Evolutionary conservation across 441 rosid species (phyloP).

Genomic region (Bruguiera hainesii): DNA sequence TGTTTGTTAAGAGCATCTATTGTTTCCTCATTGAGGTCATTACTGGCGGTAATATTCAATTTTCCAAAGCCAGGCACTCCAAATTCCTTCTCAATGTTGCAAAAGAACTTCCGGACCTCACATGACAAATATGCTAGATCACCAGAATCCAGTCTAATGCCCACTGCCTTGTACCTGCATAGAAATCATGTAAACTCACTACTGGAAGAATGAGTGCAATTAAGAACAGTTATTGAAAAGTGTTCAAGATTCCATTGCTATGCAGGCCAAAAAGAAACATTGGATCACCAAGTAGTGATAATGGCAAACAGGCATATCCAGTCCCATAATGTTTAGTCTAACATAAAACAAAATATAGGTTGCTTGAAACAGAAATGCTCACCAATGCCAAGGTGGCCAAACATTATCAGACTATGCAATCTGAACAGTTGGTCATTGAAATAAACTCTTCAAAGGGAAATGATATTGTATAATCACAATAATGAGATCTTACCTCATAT

Average conservation of each 20-base stretch:
- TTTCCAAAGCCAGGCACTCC: slow-evolving; percentile 64
- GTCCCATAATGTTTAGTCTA: not conserved
- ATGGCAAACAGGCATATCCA: not conserved
- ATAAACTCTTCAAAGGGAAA: too few relatives aligned
- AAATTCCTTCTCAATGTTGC: slow-evolving; percentile 60
- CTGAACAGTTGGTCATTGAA: too few relatives aligned
- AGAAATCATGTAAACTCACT: slow-evolving; percentile 27
- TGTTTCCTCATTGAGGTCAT: slow-evolving; percentile 96
- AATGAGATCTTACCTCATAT: too few relatives aligned
- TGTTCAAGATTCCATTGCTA: not conserved
- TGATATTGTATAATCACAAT: too few relatives aligned
- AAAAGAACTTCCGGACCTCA: slow-evolving; percentile 68
- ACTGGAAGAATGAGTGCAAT: slow-evolving; percentile 7
- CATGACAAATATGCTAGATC: slow-evolving; percentile 84
- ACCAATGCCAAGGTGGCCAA: not conserved
- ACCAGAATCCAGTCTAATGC: slow-evolving; percentile 93
- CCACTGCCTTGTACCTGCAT: slow-evolving; percentile 74
- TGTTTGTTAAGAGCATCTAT: slow-evolving; percentile 93
- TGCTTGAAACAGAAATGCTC: not conserved
- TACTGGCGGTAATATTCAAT: slow-evolving; percentile 76
- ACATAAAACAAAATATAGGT: not conserved
- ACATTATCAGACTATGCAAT: too few relatives aligned
- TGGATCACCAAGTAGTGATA: slow-evolving; percentile 3
- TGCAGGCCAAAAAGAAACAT: slow-evolving; percentile 2
- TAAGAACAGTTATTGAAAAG: not conserved